Evolutionary conservation across 768 basidiomycete species (phyloP).

Genomic region (Amanita thiersii): DNA sequence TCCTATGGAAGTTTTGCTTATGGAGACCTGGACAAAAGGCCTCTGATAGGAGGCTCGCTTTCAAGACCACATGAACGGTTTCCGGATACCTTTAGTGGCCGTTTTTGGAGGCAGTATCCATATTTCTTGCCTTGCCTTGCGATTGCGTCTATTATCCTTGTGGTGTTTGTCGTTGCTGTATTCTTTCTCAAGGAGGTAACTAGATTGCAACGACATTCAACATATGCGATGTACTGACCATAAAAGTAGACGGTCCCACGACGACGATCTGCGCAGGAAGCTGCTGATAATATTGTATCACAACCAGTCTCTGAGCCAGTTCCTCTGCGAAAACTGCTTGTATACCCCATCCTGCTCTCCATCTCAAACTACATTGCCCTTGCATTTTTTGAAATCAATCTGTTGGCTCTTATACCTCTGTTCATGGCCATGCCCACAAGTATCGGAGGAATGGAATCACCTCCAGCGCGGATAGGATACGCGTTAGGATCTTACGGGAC

Average conservation of each 20-base stretch:
- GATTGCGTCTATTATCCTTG: slow-evolving; percentile 24
- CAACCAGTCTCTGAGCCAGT: too few species aligned
- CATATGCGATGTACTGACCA: not conserved
- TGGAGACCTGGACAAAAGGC: slow-evolving; percentile 28
- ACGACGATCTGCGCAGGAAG: too few species aligned
- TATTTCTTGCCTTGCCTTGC: slow-evolving; percentile 67
- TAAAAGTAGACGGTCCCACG: not conserved
- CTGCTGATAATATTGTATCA: too few species aligned
- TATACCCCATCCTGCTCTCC: slow-evolving; percentile 55
- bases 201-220: not conserved
- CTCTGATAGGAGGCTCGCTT: slow-evolving; percentile 59
- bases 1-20: not conserved
- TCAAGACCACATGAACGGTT: slow-evolving; percentile 63
- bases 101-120: slow-evolving; percentile 59
- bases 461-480: slow-evolving; percentile 54
- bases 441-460: slow-evolving; percentile 58
- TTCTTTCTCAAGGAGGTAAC: slow-evolving; percentile 37
- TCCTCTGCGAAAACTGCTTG: slow-evolving; percentile 33
- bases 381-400: slow-evolving; percentile 51
- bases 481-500: slow-evolving; percentile 36
- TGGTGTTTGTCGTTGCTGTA: slow-evolving; percentile 25
- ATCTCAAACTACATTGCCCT: slow-evolving; percentile 66
- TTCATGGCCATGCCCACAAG: slow-evolving; percentile 61
- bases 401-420: slow-evolving; percentile 50
- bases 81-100: slow-evolving; percentile 42